Evolutionary conservation across 1,139 yeast genomes (phyloP).

Genomic region (Debaryomycetaceae sp.): DNA sequence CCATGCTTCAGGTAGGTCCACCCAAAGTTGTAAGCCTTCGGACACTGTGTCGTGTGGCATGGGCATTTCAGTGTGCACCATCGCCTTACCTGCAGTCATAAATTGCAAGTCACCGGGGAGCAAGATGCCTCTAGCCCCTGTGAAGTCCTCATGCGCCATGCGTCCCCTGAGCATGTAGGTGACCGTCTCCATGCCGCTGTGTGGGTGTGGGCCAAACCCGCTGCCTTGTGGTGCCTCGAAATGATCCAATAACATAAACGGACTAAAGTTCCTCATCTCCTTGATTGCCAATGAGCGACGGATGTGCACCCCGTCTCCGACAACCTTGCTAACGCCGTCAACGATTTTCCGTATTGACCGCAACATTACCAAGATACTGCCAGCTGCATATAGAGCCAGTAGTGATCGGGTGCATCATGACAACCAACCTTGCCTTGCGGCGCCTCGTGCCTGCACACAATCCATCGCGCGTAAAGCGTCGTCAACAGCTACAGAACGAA

Average conservation of each 20-base stretch:
- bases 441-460: too few species aligned
- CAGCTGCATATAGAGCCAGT: neutral
- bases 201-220: slow-evolving; percentile 29
- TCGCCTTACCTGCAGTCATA: slow-evolving; percentile 29
- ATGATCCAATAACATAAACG: slow-evolving; percentile 25
- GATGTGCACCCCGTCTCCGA: slow-evolving; percentile 8
- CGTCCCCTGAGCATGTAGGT: slow-evolving; percentile 21
- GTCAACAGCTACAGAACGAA: too few species aligned
- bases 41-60: slow-evolving; percentile 16
- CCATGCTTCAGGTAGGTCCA: slow-evolving; percentile 22
- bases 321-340: slow-evolving; percentile 4
- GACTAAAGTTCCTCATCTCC: slow-evolving; percentile 17
- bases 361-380: slow-evolving; percentile 1
- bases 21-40: slow-evolving; percentile 27
- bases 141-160: slow-evolving; percentile 27
- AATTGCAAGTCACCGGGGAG: slow-evolving; percentile 26
- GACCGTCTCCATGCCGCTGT: slow-evolving; percentile 26
- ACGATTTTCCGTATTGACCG: slow-evolving; percentile 4
- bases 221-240: slow-evolving; percentile 15
- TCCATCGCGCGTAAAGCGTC: too few species aligned
- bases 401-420: too few species aligned
- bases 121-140: slow-evolving; percentile 24
- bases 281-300: slow-evolving; percentile 7
- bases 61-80: slow-evolving; percentile 29
- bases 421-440: too few species aligned